Percentiles rank a stretch among this genome's conserved stretches.
Conservation (phyloP, 1,284 basidiomycete genomes). For the Mycena citricolor region DNA sequence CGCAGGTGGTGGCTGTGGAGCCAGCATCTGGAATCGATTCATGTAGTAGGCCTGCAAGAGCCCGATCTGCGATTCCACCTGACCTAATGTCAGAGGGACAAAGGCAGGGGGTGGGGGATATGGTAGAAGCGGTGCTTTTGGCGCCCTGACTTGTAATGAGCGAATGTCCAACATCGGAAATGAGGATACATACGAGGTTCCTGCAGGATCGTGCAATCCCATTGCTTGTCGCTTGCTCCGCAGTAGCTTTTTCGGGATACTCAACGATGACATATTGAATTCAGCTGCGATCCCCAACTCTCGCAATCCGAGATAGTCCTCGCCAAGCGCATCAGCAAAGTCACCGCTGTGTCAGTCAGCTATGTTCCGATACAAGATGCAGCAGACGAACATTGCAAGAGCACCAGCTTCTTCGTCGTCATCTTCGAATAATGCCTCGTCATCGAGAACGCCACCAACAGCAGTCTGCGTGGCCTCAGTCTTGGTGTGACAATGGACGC, state of each 20-base stretch:
- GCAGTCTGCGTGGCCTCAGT: conserved; percentile 42
- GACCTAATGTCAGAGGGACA: conserved; percentile 62
- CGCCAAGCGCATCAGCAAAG: conserved; percentile 86
- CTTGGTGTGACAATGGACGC: conserved; percentile 6
- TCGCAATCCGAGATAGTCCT: conserved; percentile 90
- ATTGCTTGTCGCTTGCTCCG: conserved; percentile 55
- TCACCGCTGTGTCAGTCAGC: conserved; percentile 57
- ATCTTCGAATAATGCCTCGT: conserved; percentile 77
- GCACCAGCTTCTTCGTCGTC: conserved; percentile 78
- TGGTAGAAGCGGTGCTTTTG: conserved; percentile 65
- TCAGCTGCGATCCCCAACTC: conserved; percentile 90
- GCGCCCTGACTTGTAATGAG: conserved; percentile 45
- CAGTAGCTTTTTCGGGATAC: conserved; percentile 78
- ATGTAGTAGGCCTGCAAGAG: conserved; percentile 80
- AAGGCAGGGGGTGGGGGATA: conserved; percentile 85
- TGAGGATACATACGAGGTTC: conserved; percentile 46
- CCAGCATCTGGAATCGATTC: conserved; percentile 49
- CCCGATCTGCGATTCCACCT: conserved; percentile 79
- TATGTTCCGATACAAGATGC: conserved; percentile 1
- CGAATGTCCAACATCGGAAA: conserved; percentile 12
- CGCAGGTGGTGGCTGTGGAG: conserved; percentile 26
- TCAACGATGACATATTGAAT: conserved; percentile 76
- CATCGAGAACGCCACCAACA: conserved; percentile 58
- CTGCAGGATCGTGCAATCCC: conserved; percentile 31
- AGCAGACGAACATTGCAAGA: conserved; percentile 59